Evolutionary conservation across 139 green algal species (phyloP), one percentile per base, ranked within the genome.

Genomic region (Chlorella sp.): DNA sequence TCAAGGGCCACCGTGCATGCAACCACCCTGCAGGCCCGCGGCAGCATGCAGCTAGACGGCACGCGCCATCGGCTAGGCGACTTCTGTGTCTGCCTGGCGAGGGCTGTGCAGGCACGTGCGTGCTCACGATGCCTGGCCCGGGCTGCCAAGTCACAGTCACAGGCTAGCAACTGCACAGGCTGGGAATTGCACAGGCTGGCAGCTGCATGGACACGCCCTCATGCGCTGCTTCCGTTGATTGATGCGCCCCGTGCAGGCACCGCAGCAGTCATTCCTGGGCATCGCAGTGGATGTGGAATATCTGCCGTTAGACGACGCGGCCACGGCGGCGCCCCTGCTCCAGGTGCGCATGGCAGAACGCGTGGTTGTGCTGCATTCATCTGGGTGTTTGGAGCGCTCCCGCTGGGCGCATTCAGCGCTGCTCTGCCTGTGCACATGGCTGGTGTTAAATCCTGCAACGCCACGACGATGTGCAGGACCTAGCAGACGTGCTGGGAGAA

Each of bases 1-100:
- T n/a, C n/a, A n/a, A n/a, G n/a, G n/a, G n/a, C n/a, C n/a, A n/a
- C n/a, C n/a, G n/a, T n/a, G n/a, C 64, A 40, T 40, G 20, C 8
- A 14, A 11, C 65, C 1, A 36, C 65, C 79, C 76, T 74, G 77
- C 77, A 73, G 58, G 60, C 77, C 2, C 73, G 73, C 40, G 28
- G 73, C 26, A 64, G 73, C 60, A 41, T 86, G 81, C 81, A 86
- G 56, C 32, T 86, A 56, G 68, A 86, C 54, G 81, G 81, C 14
- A 5, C 40, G 54, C 38, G 16, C 19, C 56, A 86, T 51, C 3
- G 38, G 20, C 34, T 81, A 20, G 81, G 81, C 8, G 81, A 86
- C 72, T 86, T 75, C 41, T 34, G 70, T 9, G 19, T 86, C 28
- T 30, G 70, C 43, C 28, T 81, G 41, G 81, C 81, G 32, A 56